Evolutionary conservation across 2,329 filamentous ascomycete species (phyloP).

Genomic region (Aureobasidium subglaciale): DNA sequence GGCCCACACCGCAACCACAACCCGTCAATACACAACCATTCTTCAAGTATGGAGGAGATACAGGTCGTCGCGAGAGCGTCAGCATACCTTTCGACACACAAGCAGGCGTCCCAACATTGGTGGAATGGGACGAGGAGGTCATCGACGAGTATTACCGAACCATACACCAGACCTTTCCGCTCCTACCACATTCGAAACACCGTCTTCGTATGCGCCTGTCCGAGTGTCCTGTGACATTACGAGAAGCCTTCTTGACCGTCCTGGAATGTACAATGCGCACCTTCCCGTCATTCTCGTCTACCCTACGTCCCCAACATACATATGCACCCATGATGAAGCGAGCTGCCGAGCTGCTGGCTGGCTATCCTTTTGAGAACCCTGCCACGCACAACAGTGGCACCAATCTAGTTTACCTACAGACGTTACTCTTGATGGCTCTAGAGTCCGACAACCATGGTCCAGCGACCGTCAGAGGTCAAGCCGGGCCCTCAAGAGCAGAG

Average conservation of each 20-base stretch:
- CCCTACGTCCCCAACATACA: conserved; percentile 27
- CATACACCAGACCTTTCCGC: conserved; percentile 61
- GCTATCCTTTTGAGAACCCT: conserved; percentile 40
- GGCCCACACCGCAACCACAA: background rate
- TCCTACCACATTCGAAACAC: conserved; percentile 53
- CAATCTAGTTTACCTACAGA: conserved; percentile 56
- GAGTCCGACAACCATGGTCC: conserved; percentile 55
- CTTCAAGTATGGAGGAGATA: conserved; percentile 24
- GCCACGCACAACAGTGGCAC: conserved; percentile 34
- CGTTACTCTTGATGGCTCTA: conserved; percentile 58
- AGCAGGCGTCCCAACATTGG: conserved; percentile 20
- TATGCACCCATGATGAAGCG: conserved; percentile 33
- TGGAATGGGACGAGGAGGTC: conserved; percentile 41
- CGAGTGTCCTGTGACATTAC: conserved; percentile 49
- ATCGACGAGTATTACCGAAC: conserved; percentile 51
- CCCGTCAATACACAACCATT: conserved; percentile 23
- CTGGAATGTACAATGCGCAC: conserved; percentile 54
- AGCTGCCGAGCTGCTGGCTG: conserved; percentile 37
- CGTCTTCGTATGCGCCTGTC: conserved; percentile 51
- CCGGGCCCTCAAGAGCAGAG: conserved; percentile 42
- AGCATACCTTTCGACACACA: conserved; percentile 24
- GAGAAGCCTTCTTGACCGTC: conserved; percentile 58
- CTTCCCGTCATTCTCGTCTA: conserved; percentile 35
- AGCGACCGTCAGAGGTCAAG: conserved; percentile 38
- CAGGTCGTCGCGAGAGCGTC: conserved; percentile 24